Conservation (phyloP, 495 filamentous ascomycete species). For the Pyrenopolyporus hunteri region DNA sequence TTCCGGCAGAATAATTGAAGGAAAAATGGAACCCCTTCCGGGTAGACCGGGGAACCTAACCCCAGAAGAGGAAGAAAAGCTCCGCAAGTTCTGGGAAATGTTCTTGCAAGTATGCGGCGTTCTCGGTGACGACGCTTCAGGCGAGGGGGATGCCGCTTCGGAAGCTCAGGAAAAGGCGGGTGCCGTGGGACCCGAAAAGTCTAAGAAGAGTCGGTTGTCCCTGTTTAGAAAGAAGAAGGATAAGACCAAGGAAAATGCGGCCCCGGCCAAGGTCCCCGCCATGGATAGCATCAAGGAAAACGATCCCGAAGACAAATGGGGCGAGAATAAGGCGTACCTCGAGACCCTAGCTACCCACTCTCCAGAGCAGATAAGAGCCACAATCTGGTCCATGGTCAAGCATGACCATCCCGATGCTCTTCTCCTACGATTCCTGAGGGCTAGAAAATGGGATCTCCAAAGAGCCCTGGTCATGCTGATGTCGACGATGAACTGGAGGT, state of each 20-base stretch:
- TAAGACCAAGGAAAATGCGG: conserved; percentile 57
- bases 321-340: conserved; percentile 84
- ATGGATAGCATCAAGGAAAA: conserved; percentile 49
- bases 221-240: conserved; percentile 68
- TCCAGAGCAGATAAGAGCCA: conserved; percentile 77
- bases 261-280: conserved; percentile 33
- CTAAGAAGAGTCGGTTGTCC: conserved; percentile 71
- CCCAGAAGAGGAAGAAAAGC: conserved; percentile 82
- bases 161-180: conserved; percentile 32
- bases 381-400: conserved; percentile 96
- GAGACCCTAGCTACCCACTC: conserved; percentile 74
- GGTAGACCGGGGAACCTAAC: conserved; percentile 90
- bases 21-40: conserved; percentile 57
- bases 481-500: conserved; percentile 90
- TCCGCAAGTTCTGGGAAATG: conserved; percentile 84
- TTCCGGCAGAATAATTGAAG: conserved; percentile 6
- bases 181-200: conserved; percentile 60
- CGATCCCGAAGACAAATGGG: conserved; percentile 88
- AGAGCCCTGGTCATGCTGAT: conserved; percentile 93
- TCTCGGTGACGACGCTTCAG: conserved; percentile 41
- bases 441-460: conserved; percentile 95
- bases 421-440: conserved; percentile 86
- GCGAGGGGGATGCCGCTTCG: conserved; percentile 33
- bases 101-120: conserved; percentile 83
- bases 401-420: conserved; percentile 91